Evolutionary conservation across 257 asterid genomes (phyloP), one percentile per base, ranked within the genome.

Genomic region (Salvia miltiorrhiza): DNA sequence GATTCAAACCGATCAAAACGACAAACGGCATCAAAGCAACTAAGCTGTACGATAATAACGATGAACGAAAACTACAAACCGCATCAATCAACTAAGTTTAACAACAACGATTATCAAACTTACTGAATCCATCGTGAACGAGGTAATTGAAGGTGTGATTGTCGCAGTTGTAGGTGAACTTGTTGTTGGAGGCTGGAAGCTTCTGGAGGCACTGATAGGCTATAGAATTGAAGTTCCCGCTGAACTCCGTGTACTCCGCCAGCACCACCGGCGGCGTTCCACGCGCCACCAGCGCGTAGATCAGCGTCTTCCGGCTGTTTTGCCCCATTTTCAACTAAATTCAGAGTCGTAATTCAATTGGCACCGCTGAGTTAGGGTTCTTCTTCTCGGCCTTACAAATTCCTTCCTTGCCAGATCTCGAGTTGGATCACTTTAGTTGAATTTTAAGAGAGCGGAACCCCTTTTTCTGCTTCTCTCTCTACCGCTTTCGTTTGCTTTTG

Each of bases 81-180:
- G 13, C 16, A 44, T 9, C 52, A 65, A 59, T 10, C 10, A 50
- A 52, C 50, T 2, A 69, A 41, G 5, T 20, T 7, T 3, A 11
- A 35, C 10, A 4, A 30, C 1, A 50, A 49, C 2, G 44, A 3
- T 1, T 10, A 69, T 11, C 11, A 52, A 41, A 78, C 87, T 71
- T 14, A 85, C 90, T 82, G 81, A 85, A 85, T 35, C 90, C 90
- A 63, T 85, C 85, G 59, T 85, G 86, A 33, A 85, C 90, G 59
- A 85, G 87, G 76, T 85, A 85, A 73, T 85, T 85, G 84, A 85
- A 85, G 73, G 90, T 85, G 78, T 85, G 90, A 48, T 80, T 84
- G 20, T 85, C 90, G 80, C 90, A 85, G 80, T 82, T 85, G 84
- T 85, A 85, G 35, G 90, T 85, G 76, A 85, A 85, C 78, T 85